Conservation (phyloP, 345 rosid species). For the Gossypium stocksii region DNA sequence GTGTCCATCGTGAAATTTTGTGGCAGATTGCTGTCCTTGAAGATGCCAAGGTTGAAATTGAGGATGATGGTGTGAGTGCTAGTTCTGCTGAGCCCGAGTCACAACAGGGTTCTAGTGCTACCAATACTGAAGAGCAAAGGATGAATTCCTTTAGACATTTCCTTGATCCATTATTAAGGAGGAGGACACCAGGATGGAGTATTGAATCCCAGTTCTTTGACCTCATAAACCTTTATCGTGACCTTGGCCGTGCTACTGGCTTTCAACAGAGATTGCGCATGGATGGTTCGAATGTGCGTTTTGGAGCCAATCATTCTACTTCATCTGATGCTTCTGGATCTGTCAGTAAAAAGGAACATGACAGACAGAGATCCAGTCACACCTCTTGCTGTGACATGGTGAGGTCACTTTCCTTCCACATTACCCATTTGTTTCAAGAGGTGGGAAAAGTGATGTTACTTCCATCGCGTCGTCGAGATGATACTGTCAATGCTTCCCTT, state of each 20-base stretch:
- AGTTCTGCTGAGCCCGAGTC: conserved; percentile 39
- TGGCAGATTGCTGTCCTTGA: conserved; percentile 88
- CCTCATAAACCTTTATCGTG: conserved; percentile 81
- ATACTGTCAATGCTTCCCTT: conserved; percentile 68
- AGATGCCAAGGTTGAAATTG: conserved; percentile 64
- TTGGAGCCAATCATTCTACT: conserved; percentile 45
- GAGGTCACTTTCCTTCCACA: conserved; percentile 80
- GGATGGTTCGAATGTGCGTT: conserved; percentile 43
- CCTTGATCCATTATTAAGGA: conserved; percentile 83
- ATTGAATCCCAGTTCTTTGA: conserved; percentile 91
- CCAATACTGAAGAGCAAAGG: conserved; percentile 67
- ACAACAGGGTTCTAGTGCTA: conserved; percentile 36
- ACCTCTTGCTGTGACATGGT: conserved; percentile 91
- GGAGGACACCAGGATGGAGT: conserved; percentile 81
- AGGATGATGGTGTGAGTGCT: conserved; percentile 41
- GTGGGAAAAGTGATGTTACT: conserved; percentile 88
- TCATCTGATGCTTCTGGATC: conserved; percentile 47
- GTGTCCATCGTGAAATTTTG: conserved; percentile 72
- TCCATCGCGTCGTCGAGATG: conserved; percentile 94
- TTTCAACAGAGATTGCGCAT: conserved; percentile 53
- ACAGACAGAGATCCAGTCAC: conserved; percentile 70
- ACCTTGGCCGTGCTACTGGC: conserved; percentile 78
- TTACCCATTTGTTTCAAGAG: conserved; percentile 89
- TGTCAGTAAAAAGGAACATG: conserved; percentile 50
- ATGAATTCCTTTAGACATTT: conserved; percentile 84